Evolutionary conservation across 2,329 filamentous ascomycete genomes (phyloP), one percentile per base, ranked within the genome.

Genomic region (Neopestalotiopsis sp.): DNA sequence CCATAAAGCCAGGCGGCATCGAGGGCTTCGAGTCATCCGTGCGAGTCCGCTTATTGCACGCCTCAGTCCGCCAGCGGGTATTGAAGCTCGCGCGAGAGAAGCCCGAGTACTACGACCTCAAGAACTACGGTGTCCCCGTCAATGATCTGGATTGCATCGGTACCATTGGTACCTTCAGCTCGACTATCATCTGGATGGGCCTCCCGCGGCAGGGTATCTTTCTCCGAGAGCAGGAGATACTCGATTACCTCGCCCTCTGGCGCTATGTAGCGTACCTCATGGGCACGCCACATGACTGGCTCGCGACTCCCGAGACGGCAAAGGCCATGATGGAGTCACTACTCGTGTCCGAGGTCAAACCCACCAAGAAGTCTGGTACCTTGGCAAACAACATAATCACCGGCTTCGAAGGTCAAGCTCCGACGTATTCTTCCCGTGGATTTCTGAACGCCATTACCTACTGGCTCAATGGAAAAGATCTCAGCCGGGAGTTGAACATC

Each of bases 351-450:
- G 92, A 95, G 77, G 85, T 94, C 24, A 76, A 87, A 32, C 92
- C 93, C 0, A 90, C 88, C 0, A 80, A 85, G 0, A 91, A 87
- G 24, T 91, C 88, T 0, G 85, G 85, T 61, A 83, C 90, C 6
- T 83, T 95, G 32, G 91, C 91, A 3, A 91, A 92, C 78, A 95
- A 95, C 76, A 91, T 95, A 74, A 90, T 95, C 73, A 85, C 88
- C 3, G 87, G 88, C 3, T 83, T 95, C n/a, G 85, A 91, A 73
- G 84, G 86, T 64, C 87, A 89, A 56, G 88, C 92, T 0, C 93
- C 93, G 0, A 85, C 88, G 0, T 91, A 89, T 72, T 86, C 90
- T 0, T 90, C 89, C 1, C 85, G 87, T 5, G 87, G 89, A 61
- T 93, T 94, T 77, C 84, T 95, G 66, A 85, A 88, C 64, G 92